Base-by-base conservation (phyloP, 2,329 filamentous ascomycete genomes). In the Colletotrichum graminicola region DNA sequence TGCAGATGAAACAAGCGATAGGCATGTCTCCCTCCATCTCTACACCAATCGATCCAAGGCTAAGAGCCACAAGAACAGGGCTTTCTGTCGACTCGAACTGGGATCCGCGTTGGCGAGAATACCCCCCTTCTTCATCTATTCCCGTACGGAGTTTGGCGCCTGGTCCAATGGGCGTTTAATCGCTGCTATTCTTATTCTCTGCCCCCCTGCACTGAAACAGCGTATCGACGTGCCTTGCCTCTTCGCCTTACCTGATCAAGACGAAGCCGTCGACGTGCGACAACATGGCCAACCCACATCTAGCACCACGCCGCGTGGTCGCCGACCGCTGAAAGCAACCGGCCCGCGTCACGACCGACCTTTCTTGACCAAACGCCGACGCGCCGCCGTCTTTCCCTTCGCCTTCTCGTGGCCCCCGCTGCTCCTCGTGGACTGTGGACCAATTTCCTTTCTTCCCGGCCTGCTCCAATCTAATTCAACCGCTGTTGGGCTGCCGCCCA, bases 1-100 rank as follows among this genome's bases (percentile, higher is more conserved):
- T 39, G 61, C 65, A 36, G 68, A 62, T 71, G 68, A 71, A 71
- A 71, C 68, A 71, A 63, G 68, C 65, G 68, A 71, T 63, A 39
- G 65, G 4, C 68, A 47, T 11, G 45, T 63, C 39, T 63, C 14
- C 59, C 39, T 54, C 26, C n/a, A 16, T 29, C 59, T 63, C 65
- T 56, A 29, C 39, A 21, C 65, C 68, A 71, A 71, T 63, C 65
- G 54, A 71, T 71, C 43, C 21, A 29, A 43, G 57, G 52, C 65
- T 64, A 71, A 71, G 34, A 55, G 52, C 57, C 59, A 68, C 10
- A 55, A 56, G 32, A 47, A 51, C 55, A 51, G 23, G 56, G 18
- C 29, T 10, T 10, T 62, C 43, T 32, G 39, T 21, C 26, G 57
- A 62, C 64, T 47, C 62, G 47, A 54, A 54, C 23, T 59, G 47